Percentiles rank a stretch among this genome's conserved stretches.
phyloP scores from a whole-genome alignment of 257 asterid genomes.

The Solanum megistacrolobum region DNA sequence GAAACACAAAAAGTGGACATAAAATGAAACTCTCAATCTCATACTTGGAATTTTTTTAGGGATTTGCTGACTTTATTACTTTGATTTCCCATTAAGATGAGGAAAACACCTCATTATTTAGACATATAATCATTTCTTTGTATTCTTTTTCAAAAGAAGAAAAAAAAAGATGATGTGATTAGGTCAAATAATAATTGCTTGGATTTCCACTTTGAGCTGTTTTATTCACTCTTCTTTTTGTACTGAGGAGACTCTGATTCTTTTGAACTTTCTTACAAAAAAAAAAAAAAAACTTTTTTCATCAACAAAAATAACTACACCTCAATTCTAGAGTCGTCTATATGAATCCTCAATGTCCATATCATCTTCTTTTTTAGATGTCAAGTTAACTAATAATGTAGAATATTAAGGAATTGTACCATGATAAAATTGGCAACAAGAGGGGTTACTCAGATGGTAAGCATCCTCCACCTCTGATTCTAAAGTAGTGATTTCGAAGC shows the following conservation, averaged over 20 bases:
- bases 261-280: not conserved
- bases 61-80: not conserved
- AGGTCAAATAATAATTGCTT: not conserved
- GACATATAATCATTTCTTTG: constrained; percentile 2
- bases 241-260: not conserved
- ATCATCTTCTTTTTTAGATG: not conserved
- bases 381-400: not conserved
- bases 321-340: not conserved
- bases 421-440: not conserved
- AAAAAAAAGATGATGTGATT: not conserved
- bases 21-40: not conserved
- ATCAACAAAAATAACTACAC: not conserved
- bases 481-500: not conserved
- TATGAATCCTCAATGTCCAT: not conserved
- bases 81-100: not conserved
- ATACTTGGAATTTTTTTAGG: not conserved
- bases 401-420: not conserved
- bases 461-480: not conserved
- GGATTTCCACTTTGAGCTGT: not conserved
- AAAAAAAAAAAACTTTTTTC: not conserved
- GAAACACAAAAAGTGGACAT: not conserved
- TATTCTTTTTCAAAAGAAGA: not conserved
- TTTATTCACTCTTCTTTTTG: not conserved
- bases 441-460: not conserved
- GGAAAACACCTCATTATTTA: not conserved